Evolutionary conservation across 2,329 filamentous ascomycete genomes (phyloP).

Genomic region (Dactylellina parvicollis): DNA sequence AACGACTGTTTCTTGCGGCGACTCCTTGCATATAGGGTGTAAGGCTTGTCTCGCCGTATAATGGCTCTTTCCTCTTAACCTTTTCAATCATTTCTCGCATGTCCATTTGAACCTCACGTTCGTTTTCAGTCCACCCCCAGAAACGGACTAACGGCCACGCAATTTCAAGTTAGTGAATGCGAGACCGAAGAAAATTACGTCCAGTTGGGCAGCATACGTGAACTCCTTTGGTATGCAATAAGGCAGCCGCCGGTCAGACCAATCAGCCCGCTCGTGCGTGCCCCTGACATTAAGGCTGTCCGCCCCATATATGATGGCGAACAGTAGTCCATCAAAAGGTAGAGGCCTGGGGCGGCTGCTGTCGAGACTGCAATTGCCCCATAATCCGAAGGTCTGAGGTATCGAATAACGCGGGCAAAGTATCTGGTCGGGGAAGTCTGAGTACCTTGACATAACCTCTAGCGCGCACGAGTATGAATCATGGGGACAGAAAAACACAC

Average conservation of each 20-base stretch:
- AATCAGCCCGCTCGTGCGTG: constrained; percentile 80
- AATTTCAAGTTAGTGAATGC: not conserved
- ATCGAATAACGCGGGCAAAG: constrained; percentile 86
- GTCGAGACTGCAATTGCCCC: constrained; percentile 71
- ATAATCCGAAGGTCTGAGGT: constrained; percentile 88
- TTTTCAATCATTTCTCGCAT: constrained; percentile 98
- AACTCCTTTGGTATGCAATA: constrained; percentile 58
- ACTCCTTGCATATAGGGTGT: constrained; percentile 93
- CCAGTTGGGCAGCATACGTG: constrained; percentile 3
- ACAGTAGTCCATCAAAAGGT: constrained; percentile 82
- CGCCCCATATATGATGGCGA: constrained; percentile 85
- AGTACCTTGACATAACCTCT: constrained; percentile 2
- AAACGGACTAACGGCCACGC: constrained; percentile 77
- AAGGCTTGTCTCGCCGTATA: constrained; percentile 83
- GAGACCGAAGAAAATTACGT: constrained; percentile 25
- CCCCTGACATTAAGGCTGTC: constrained; percentile 81
- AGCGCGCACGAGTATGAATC: not conserved
- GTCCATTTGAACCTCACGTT: constrained; percentile 90
- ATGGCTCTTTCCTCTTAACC: constrained; percentile 87
- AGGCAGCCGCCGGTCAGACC: constrained; percentile 82
- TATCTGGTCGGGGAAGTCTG: constrained; percentile 73
- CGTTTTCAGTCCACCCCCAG: constrained; percentile 93
- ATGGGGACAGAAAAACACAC: constrained; percentile 68
- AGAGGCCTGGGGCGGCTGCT: constrained; percentile 76
- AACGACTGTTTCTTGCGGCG: constrained; percentile 89